These are phyloP conservation scores for Stagonosporopsis cucurbitacearum DNA, from an alignment of 2,329 filamentous ascomycete genomes.

Conservation along the genomic window DNA sequence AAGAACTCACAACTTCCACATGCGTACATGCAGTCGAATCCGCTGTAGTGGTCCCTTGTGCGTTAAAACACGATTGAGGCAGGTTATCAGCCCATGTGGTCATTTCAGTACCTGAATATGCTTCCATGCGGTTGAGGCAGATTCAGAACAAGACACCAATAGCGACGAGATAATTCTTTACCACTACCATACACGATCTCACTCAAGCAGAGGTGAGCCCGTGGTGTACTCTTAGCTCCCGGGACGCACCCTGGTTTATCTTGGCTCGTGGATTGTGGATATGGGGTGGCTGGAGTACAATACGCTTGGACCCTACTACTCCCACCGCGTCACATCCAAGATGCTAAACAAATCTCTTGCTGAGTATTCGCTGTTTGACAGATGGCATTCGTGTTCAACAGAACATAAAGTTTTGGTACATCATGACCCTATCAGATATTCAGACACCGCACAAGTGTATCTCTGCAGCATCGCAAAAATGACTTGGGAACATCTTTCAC, in stretches of 20 bases:
- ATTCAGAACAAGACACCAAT: neutral
- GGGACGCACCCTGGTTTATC: conserved; percentile 25
- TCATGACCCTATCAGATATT: too few species aligned
- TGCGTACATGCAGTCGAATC: neutral
- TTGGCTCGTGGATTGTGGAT: conserved; percentile 11
- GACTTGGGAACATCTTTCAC: neutral
- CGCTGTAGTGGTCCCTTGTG: too few species aligned
- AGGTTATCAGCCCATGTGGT: too few species aligned
- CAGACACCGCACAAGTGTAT: too few species aligned
- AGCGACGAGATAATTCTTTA: neutral
- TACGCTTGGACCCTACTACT: neutral
- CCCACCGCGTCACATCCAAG: neutral
- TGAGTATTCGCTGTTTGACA: too few species aligned
- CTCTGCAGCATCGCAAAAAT: neutral
- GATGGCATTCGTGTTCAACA: too few species aligned
- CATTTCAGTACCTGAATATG: too few species aligned
- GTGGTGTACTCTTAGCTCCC: conserved; percentile 10
- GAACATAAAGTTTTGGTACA: too few species aligned
- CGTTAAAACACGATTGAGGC: too few species aligned
- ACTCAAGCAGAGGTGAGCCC: neutral
- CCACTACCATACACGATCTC: neutral
- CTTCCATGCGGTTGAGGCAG: neutral
- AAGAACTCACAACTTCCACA: neutral
- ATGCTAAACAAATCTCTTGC: neutral
- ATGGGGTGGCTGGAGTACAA: conserved; percentile 3